Conservation (phyloP, 2,329 filamentous ascomycete species). For the Verticillium dahliae region DNA sequence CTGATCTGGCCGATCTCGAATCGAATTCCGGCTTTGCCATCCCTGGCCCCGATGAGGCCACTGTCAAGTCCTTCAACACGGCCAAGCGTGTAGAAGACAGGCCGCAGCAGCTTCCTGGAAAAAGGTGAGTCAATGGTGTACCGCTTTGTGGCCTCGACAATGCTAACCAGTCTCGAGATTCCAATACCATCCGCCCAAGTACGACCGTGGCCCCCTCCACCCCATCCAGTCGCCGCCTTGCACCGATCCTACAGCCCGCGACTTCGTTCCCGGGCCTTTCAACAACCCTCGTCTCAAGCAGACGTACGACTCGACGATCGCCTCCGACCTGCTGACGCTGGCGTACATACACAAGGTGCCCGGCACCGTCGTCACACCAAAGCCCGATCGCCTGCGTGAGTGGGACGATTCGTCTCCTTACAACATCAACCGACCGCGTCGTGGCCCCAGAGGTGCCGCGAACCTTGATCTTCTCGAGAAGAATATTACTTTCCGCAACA, state of each 20-base stretch:
- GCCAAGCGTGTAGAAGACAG: constrained; percentile 26
- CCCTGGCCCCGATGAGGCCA: constrained; percentile 30
- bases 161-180: constrained; percentile 47
- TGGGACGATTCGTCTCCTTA: constrained; percentile 94
- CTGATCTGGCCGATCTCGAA: constrained; percentile 42
- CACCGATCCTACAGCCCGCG: constrained; percentile 80
- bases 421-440: constrained; percentile 81
- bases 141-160: constrained; percentile 17
- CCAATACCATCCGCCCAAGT: constrained; percentile 90
- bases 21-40: constrained; percentile 40
- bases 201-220: constrained; percentile 87
- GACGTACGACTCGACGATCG: constrained; percentile 81
- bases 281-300: constrained; percentile 79
- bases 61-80: constrained; percentile 32
- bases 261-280: constrained; percentile 89
- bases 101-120: constrained; percentile 35
- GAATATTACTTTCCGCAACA: constrained; percentile 72
- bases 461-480: constrained; percentile 65
- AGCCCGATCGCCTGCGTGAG: constrained; percentile 62
- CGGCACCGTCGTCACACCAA: constrained; percentile 51
- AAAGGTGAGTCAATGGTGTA: constrained; percentile 27
- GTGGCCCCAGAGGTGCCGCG: constrained; percentile 76
- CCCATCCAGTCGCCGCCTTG: constrained; percentile 83
- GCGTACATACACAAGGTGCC: constrained; percentile 82
- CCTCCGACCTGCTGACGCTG: constrained; percentile 81